Evolutionary conservation across 2,329 filamentous ascomycete species (phyloP).

Genomic region (Orbilia javanica): DNA sequence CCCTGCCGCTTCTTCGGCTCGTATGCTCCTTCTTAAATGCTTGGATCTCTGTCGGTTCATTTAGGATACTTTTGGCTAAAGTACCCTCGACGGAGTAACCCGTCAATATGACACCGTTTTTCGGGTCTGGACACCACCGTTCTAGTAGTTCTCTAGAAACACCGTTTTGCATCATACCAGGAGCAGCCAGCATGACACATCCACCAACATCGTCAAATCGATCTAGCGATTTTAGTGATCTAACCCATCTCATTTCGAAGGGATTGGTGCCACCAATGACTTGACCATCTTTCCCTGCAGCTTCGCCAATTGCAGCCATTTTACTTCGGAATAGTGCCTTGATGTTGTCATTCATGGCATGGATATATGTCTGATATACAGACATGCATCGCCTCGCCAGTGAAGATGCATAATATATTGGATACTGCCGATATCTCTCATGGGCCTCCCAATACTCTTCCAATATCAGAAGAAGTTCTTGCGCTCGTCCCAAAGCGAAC

Average conservation of each 20-base stretch:
- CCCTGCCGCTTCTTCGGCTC: constrained; percentile 69
- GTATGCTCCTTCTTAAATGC: constrained; percentile 84
- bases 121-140: constrained; percentile 93
- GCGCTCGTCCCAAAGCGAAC: constrained; percentile 91
- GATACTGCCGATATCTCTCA: constrained; percentile 85
- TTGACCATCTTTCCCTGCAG: constrained; percentile 76
- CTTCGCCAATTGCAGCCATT: constrained; percentile 81
- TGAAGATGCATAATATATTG: constrained; percentile 98
- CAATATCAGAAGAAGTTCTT: constrained; percentile 91
- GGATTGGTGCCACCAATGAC: constrained; percentile 67
- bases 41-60: constrained; percentile 93
- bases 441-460: constrained; percentile 98
- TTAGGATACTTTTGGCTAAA: constrained; percentile 95
- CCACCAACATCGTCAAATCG: constrained; percentile 95
- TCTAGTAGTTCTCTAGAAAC: constrained; percentile 93
- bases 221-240: constrained; percentile 90
- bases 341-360: constrained; percentile 99
- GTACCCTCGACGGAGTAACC: constrained; percentile 98
- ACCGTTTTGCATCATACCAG: constrained; percentile 92
- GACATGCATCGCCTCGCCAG: constrained; percentile 97
- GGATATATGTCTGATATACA: constrained; percentile 97
- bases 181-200: constrained; percentile 96
- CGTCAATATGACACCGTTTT: constrained; percentile 98
- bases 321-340: constrained; percentile 68
- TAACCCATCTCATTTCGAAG: constrained; percentile 96